Conservation (phyloP, 257 asterid genomes). For the Prunella vulgaris region DNA sequence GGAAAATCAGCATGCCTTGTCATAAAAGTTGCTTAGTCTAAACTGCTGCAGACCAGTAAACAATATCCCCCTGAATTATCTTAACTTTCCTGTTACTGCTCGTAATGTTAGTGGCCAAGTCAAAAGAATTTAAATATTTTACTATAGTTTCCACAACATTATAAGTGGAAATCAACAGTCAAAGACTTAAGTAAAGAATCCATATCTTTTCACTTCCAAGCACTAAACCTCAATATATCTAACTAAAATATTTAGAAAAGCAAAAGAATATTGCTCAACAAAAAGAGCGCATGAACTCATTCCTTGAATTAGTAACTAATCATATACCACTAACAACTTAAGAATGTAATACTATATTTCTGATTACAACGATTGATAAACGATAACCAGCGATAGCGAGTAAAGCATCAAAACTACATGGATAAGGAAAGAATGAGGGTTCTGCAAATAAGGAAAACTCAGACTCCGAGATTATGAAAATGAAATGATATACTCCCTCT, state of each 20-base stretch:
- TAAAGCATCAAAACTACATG: not conserved
- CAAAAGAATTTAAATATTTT: not conserved
- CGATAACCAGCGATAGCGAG: not conserved
- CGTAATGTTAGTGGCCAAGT: not conserved
- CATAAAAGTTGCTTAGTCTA: not conserved
- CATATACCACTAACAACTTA: not conserved
- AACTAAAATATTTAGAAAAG: not conserved
- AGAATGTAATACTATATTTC: not conserved
- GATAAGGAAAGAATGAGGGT: not conserved
- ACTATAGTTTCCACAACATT: not conserved
- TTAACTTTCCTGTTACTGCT: not conserved
- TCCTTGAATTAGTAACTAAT: not conserved
- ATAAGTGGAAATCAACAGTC: not conserved
- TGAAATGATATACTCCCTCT: not conserved
- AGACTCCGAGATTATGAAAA: not conserved
- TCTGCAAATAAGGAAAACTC: not conserved
- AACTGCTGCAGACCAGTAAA: not conserved
- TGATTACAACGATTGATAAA: not conserved
- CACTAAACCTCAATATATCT: not conserved
- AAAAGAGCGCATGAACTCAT: not conserved
- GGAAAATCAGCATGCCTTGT: not conserved
- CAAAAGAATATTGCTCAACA: not conserved
- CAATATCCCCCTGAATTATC: not conserved
- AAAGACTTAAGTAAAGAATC: not conserved
- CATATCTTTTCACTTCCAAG: not conserved